Conservation (phyloP, 164 flowering plant genomes). For the Pachysandra terminalis region DNA sequence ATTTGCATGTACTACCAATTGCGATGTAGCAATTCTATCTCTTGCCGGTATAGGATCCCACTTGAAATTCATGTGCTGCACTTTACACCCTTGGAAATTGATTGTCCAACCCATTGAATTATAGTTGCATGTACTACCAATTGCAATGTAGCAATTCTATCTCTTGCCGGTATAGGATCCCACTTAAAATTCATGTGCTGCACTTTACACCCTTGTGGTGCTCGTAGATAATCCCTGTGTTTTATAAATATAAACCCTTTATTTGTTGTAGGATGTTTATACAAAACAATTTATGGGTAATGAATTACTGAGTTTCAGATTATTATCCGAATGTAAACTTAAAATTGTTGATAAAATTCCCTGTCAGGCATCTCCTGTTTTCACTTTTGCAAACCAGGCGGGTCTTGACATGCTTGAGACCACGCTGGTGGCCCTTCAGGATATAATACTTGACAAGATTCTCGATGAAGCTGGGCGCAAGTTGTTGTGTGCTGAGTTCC, state of each 20-base stretch:
- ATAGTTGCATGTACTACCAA: too few species aligned
- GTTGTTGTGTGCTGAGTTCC: constrained; percentile 51
- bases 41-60: too few species aligned
- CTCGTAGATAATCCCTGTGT: neutral
- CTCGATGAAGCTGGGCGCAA: constrained; percentile 60
- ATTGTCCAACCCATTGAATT: too few species aligned
- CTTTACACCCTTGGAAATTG: too few species aligned
- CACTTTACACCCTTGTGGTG: neutral
- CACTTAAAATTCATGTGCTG: too few species aligned
- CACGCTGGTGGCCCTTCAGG: constrained; percentile 70
- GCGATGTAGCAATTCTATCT: too few species aligned
- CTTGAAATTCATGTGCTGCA: too few species aligned
- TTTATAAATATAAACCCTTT: neutral
- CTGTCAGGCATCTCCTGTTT: constrained; percentile 61
- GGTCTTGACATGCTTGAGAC: constrained; percentile 88
- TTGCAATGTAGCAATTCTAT: too few species aligned
- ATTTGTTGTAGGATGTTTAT: neutral
- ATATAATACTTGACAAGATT: constrained; percentile 65
- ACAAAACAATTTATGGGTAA: neutral
- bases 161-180: too few species aligned
- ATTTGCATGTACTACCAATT: too few species aligned
- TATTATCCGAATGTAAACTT: neutral
- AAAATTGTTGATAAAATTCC: neutral
- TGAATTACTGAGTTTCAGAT: too few species aligned
- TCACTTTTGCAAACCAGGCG: constrained; percentile 72